Conservation (phyloP, 495 filamentous ascomycete species). For the Pyronema omphalodes region DNA sequence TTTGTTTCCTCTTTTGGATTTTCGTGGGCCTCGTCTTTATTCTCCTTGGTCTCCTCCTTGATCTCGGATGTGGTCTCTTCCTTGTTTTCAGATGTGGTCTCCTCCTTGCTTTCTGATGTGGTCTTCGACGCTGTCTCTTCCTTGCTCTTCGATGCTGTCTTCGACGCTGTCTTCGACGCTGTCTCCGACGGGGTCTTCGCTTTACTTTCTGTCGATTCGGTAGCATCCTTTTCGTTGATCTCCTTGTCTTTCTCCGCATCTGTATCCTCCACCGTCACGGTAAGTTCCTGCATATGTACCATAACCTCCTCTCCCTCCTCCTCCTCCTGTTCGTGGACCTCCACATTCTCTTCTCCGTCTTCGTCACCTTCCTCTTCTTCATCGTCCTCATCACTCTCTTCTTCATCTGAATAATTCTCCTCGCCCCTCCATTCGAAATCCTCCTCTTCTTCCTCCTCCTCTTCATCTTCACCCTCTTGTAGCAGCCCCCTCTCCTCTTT, state of each 20-base stretch:
- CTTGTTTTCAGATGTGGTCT: too few relatives aligned
- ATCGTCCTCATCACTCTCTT: slow-evolving; percentile 20
- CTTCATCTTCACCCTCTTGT: slow-evolving; percentile 12
- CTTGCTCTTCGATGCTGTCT: not conserved
- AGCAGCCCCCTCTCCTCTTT: slow-evolving; percentile 8
- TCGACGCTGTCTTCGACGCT: not conserved
- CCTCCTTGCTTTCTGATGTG: not conserved
- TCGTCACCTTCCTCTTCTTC: slow-evolving; percentile 15
- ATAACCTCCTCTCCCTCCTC: slow-evolving; percentile 6
- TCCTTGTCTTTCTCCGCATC: too few relatives aligned
- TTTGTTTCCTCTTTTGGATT: slow-evolving; percentile 13
- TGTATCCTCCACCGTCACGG: too few relatives aligned
- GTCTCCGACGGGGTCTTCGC: not conserved
- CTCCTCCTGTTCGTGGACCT: slow-evolving; percentile 10
- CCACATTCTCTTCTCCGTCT: slow-evolving; percentile 5
- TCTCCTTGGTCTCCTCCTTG: slow-evolving; percentile 1
- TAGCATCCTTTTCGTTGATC: not conserved
- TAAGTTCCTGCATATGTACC: too few relatives aligned
- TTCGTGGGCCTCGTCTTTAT: slow-evolving; percentile 18
- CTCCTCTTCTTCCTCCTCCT: slow-evolving; percentile 16
- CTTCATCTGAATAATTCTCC: slow-evolving; percentile 11
- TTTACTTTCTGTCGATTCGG: not conserved
- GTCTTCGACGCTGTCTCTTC: not conserved
- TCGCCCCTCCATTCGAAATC: slow-evolving; percentile 20
- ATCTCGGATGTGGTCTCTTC: not conserved